Percentiles rank a stretch among this genome's conserved stretches.
Conservation (phyloP, 345 rosid genomes). For the Syzygium aqueum region DNA sequence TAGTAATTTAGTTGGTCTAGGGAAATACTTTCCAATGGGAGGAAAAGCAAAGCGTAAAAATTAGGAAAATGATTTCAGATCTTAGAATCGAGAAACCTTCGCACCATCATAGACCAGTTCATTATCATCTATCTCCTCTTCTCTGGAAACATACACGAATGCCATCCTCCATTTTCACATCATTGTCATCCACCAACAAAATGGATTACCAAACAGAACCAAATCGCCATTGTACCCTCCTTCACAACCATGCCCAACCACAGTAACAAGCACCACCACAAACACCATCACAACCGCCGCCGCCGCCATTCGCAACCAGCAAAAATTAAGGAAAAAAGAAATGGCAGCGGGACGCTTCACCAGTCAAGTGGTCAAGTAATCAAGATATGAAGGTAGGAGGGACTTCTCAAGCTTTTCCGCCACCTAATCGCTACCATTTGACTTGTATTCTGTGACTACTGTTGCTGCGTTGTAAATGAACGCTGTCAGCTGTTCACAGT, state of each 20-base stretch:
- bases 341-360: not conserved
- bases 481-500: not conserved
- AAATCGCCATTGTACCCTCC: not conserved
- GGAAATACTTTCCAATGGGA: not conserved
- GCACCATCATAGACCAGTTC: not conserved
- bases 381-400: not conserved
- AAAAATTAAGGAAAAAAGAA: not conserved
- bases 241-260: not conserved
- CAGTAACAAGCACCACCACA: not conserved
- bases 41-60: not conserved
- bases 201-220: not conserved
- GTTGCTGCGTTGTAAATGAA: not conserved
- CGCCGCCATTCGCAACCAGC: not conserved
- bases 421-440: accelerated
- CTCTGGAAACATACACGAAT: not conserved
- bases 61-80: not conserved
- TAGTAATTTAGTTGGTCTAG: not conserved
- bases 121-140: not conserved
- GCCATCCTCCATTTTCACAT: not conserved
- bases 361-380: not conserved
- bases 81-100: not conserved
- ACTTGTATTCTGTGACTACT: not conserved
- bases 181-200: accelerated
- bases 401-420: not conserved
- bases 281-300: not conserved